Conservation (phyloP, 169 alveolate species). For the Cyclospora cayetanensis region DNA sequence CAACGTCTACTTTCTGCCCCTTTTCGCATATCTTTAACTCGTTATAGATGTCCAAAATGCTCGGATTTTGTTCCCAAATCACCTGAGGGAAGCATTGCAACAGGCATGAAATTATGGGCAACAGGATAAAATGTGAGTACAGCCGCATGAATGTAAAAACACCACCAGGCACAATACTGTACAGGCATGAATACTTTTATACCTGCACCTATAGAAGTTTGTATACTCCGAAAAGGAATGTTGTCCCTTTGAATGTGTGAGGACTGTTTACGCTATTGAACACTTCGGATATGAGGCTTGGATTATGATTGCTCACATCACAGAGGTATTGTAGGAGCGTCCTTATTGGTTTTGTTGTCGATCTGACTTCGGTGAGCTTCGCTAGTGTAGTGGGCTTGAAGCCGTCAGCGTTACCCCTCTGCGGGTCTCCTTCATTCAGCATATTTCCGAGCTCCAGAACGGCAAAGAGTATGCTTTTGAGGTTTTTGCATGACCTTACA, state of each 20-base stretch:
- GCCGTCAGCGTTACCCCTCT: slow-evolving; percentile 91
- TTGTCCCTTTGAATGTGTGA: too few relatives aligned
- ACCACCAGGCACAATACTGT: too few relatives aligned
- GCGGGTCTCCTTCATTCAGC: slow-evolving; percentile 88
- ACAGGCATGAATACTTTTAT: too few relatives aligned
- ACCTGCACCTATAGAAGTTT: too few relatives aligned
- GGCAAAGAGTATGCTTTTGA: slow-evolving; percentile 83
- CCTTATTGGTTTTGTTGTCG: slow-evolving; percentile 90
- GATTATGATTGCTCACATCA: slow-evolving; percentile 75
- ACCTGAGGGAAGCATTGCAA: slow-evolving; percentile 10
- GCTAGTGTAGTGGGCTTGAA: slow-evolving; percentile 89
- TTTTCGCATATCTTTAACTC: slow-evolving; percentile 73
- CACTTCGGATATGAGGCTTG: neutral
- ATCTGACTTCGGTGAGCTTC: slow-evolving; percentile 86
- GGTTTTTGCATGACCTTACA: slow-evolving; percentile 77
- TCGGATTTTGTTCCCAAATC: slow-evolving; percentile 77
- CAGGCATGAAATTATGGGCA: too few relatives aligned
- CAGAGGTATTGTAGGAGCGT: slow-evolving; percentile 88
- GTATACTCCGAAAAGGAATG: too few relatives aligned
- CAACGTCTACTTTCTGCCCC: slow-evolving; percentile 74
- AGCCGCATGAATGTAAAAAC: too few relatives aligned
- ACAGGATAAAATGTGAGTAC: too few relatives aligned
- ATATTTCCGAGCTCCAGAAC: slow-evolving; percentile 88
- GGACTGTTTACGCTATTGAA: too few relatives aligned
- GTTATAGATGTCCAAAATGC: slow-evolving; percentile 65